These are phyloP conservation scores for Picochlorum sp. DNA, from an alignment of 139 green algal species.

Conservation along the genomic window DNA sequence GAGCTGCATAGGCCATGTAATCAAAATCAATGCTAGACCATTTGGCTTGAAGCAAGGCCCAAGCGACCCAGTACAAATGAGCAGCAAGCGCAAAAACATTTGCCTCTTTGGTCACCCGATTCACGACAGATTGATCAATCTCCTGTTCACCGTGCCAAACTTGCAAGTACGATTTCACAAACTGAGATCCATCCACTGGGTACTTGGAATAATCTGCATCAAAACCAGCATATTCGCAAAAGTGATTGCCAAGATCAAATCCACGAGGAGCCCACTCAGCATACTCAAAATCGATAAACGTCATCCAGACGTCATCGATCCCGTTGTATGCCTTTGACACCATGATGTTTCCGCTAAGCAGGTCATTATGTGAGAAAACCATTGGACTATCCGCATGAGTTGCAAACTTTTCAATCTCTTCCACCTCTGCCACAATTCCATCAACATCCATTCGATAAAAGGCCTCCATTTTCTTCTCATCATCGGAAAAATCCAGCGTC, in stretches of 20 bases:
- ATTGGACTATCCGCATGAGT: conserved; percentile 24
- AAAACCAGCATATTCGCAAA: conserved; percentile 94
- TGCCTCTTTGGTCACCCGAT: conserved; percentile 50
- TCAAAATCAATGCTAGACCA: conserved; percentile 84
- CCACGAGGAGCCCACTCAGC: conserved; percentile 51
- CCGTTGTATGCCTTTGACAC: conserved; percentile 5
- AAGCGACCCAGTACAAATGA: conserved; percentile 92
- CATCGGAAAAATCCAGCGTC: conserved; percentile 35
- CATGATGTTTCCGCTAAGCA: conserved; percentile 84
- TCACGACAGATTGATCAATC: conserved; percentile 16
- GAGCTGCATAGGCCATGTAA: conserved; percentile 58
- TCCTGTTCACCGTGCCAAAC: background rate
- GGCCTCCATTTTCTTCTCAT: background rate
- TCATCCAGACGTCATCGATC: background rate
- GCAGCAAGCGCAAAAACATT: conserved; percentile 70
- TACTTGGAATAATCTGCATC: conserved; percentile 79
- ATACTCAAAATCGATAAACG: conserved; percentile 97
- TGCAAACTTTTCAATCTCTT: conserved; percentile 29
- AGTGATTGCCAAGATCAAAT: conserved; percentile 91
- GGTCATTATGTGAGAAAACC: conserved; percentile 85
- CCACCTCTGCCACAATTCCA: conserved; percentile 38
- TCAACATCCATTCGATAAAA: conserved; percentile 32
- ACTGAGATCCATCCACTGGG: background rate
- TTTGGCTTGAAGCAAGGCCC: conserved; percentile 64
- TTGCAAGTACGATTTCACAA: conserved; percentile 14